phyloP scores from a whole-genome alignment of 1,284 basidiomycete genomes.

The Pyrrhoderma lamaoense region DNA sequence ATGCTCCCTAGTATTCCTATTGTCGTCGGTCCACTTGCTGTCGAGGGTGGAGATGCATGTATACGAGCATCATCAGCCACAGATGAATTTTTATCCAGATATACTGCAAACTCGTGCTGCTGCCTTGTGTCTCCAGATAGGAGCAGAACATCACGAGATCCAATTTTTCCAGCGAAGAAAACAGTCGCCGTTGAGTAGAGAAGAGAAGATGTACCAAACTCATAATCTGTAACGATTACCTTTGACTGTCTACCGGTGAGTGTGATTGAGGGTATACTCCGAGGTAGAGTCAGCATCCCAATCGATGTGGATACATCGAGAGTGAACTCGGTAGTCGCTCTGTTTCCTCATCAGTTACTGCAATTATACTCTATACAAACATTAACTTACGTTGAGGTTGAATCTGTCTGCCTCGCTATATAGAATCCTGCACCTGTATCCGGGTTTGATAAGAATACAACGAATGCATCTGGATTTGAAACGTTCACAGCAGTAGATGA shows the following conservation, averaged over 20 bases:
- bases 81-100: constrained; percentile 36
- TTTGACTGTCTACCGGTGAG: constrained; percentile 65
- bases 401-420: constrained; percentile 58
- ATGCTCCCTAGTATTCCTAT: constrained; percentile 44
- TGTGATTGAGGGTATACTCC: constrained; percentile 42
- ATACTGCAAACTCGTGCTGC: constrained; percentile 51
- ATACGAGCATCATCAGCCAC: constrained; percentile 51
- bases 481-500: constrained; percentile 39
- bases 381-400: constrained; percentile 52
- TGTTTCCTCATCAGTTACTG: constrained; percentile 21
- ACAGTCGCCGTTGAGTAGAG: constrained; percentile 33
- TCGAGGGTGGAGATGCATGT: constrained; percentile 37
- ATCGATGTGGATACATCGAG: constrained; percentile 42
- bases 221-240: constrained; percentile 31
- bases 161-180: constrained; percentile 61
- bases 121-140: constrained; percentile 54
- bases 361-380: background rate
- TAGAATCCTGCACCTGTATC: constrained; percentile 61
- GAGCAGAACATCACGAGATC: constrained; percentile 59
- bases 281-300: constrained; percentile 48
- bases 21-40: background rate
- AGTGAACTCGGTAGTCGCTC: constrained; percentile 43
- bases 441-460: constrained; percentile 60
- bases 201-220: constrained; percentile 29
- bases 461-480: constrained; percentile 45